Conservation (phyloP, 2,329 filamentous ascomycete species). For the Daldinia sp. region DNA sequence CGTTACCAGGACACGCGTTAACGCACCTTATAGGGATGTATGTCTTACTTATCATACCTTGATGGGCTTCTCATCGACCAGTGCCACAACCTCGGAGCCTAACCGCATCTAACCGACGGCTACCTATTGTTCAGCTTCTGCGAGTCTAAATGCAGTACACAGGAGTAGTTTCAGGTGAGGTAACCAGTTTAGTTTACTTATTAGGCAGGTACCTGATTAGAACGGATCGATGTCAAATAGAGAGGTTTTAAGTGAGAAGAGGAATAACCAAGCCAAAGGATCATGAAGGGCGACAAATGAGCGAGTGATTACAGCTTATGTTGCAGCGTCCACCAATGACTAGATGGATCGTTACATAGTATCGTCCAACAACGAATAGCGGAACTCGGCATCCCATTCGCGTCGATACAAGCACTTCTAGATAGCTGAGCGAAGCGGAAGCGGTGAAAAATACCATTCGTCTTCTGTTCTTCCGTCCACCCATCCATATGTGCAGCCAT, state of each 20-base stretch:
- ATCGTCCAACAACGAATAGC: slow-evolving; percentile 1
- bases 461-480: slow-evolving; percentile 6
- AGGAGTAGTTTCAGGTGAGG: slow-evolving; percentile 10
- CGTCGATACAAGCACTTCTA: slow-evolving; percentile 4
- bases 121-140: slow-evolving; percentile 7
- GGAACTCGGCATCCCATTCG: slow-evolving; percentile 14
- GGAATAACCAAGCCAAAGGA: slow-evolving; percentile 11
- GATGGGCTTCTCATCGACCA: not conserved
- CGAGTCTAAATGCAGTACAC: slow-evolving; percentile 8
- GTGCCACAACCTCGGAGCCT: slow-evolving; percentile 18
- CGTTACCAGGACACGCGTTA: slow-evolving; percentile 10
- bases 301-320: slow-evolving; percentile 1
- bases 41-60: slow-evolving; percentile 20
- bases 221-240: not conserved
- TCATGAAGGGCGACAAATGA: not conserved
- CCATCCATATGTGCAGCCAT: slow-evolving; percentile 16
- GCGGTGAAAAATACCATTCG: slow-evolving; percentile 23
- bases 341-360: slow-evolving; percentile 10
- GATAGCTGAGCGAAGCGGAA: not conserved
- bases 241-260: not conserved
- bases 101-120: slow-evolving; percentile 30
- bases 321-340: slow-evolving; percentile 18
- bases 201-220: slow-evolving; percentile 20
- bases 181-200: slow-evolving; percentile 8
- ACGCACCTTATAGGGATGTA: slow-evolving; percentile 10